Evolutionary conservation across 345 rosid species (phyloP).

Genomic region (Syzygium aqueum): DNA sequence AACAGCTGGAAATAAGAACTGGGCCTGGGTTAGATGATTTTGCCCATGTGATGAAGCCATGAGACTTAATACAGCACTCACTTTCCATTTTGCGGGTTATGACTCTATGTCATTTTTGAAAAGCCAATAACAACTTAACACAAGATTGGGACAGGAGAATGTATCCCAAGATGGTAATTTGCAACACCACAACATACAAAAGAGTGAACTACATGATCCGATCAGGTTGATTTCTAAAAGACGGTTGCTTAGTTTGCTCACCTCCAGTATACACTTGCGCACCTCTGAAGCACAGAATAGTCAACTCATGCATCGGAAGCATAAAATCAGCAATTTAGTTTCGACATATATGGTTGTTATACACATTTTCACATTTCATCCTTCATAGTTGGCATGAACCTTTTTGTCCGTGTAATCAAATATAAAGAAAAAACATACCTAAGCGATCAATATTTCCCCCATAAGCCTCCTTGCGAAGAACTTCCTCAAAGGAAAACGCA

Average conservation of each 20-base stretch:
- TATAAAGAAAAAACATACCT: constrained; percentile 32
- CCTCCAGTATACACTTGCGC: neutral
- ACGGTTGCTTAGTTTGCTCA: neutral
- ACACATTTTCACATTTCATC: neutral
- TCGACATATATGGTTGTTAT: neutral
- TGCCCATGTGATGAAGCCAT: neutral
- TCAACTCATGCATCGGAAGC: neutral
- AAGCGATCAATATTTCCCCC: constrained; percentile 75
- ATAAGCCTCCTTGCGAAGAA: constrained; percentile 64
- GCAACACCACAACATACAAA: neutral
- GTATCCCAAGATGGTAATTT: neutral
- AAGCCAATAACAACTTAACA: neutral
- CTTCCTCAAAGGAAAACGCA: constrained; percentile 88
- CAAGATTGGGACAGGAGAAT: neutral
- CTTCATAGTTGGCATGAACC: neutral
- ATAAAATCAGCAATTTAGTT: neutral
- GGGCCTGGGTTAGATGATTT: constrained; percentile 1
- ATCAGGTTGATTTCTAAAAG: neutral
- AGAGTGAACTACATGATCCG: neutral
- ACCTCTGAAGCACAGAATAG: neutral
- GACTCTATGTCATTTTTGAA: neutral
- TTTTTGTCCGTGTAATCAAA: neutral
- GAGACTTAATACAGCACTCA: neutral
- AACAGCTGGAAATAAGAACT: constrained; percentile 57
- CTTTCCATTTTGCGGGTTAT: neutral